These are phyloP conservation scores for Petunia secreta DNA, from an alignment of 257 asterid species.

Conservation along the genomic window DNA sequence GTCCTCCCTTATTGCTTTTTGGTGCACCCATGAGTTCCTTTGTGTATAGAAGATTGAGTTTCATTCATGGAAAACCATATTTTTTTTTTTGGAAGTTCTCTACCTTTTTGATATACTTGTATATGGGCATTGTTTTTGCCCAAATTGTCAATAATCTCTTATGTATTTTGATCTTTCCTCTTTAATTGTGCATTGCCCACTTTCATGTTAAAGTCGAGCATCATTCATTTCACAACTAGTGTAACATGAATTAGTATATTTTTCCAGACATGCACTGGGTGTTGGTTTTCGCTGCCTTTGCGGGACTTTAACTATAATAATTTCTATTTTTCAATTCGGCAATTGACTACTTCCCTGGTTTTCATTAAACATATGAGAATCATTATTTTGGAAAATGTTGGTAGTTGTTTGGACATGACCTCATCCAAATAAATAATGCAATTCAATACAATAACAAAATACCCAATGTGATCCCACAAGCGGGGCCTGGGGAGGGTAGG, in stretches of 20 bases:
- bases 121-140: no score
- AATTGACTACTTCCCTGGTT: background rate
- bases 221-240: background rate
- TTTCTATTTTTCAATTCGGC: background rate
- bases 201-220: background rate
- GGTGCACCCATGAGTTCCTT: no score
- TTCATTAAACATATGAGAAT: background rate
- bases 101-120: no score
- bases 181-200: background rate
- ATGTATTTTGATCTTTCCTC: background rate
- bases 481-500: no score
- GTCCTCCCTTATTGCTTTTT: background rate
- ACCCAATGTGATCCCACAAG: no score
- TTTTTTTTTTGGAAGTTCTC: no score
- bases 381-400: background rate
- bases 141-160: background rate
- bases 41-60: background rate
- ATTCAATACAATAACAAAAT: no score
- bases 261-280: background rate
- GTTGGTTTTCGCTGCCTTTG: background rate
- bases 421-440: no score
- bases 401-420: no score
- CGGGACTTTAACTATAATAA: slow-evolving; percentile 6
- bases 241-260: background rate
- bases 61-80: background rate